Conservation (phyloP, 2,329 filamentous ascomycete genomes). For the Hypomyces rosellus region DNA sequence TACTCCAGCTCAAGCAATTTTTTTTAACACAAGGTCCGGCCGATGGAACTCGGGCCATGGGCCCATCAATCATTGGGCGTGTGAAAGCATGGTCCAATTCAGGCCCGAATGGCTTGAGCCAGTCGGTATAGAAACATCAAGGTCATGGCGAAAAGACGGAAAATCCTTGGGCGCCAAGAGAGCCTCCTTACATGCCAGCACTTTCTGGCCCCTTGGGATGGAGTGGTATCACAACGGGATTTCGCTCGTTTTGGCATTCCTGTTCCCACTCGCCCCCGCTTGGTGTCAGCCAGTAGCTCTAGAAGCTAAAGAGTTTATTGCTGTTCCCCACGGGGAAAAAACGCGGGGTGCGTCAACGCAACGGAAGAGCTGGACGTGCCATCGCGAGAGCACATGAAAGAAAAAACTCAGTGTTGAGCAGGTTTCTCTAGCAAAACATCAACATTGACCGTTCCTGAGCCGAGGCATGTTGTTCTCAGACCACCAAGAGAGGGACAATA, state of each 20-base stretch:
- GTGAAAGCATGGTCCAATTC: no score
- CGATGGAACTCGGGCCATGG: no score
- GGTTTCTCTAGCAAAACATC: not conserved
- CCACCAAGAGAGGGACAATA: not conserved
- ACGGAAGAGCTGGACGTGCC: not conserved
- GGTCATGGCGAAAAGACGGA: no score
- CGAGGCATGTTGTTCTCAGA: not conserved
- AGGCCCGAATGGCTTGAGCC: no score
- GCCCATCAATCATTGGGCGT: no score
- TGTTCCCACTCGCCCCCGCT: not conserved
- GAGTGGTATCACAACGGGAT: no score
- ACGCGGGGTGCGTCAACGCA: slow-evolving; percentile 7
- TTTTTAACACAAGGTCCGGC: no score
- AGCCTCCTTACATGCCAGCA: no score
- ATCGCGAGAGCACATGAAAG: slow-evolving; percentile 5
- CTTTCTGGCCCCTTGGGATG: no score
- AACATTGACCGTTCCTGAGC: not conserved
- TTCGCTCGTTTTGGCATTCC: not conserved
- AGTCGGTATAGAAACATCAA: no score
- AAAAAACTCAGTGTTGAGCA: not conserved
- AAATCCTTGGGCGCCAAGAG: no score
- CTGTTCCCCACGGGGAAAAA: slow-evolving; percentile 9
- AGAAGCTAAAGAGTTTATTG: not conserved
- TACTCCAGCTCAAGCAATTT: no score
- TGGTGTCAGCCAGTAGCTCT: not conserved